Percentiles rank a stretch among this genome's conserved stretches.
phyloP scores from a whole-genome alignment of 345 rosid genomes.

The Populus nigra region DNA sequence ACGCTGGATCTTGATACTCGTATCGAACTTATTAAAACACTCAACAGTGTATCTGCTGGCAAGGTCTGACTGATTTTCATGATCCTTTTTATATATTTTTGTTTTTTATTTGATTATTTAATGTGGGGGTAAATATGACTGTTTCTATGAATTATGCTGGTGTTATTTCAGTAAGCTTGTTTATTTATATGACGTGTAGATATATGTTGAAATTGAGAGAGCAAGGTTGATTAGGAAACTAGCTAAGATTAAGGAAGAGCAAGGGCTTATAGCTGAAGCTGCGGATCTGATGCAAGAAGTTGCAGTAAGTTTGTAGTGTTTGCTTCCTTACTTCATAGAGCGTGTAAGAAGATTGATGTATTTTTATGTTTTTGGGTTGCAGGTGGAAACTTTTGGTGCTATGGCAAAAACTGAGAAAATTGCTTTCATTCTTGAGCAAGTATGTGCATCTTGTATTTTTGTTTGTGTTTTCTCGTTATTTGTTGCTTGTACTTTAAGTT shows the following conservation, averaged over 20 bases:
- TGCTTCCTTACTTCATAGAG: neutral
- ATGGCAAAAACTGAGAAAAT: slow-evolving; percentile 98
- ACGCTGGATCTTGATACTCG: slow-evolving; percentile 90
- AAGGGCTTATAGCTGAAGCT: slow-evolving; percentile 86
- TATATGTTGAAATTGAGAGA: slow-evolving; percentile 91
- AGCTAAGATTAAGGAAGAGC: slow-evolving; percentile 90
- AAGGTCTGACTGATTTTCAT: slow-evolving; percentile 56
- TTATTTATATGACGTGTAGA: slow-evolving; percentile 38
- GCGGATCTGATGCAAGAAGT: slow-evolving; percentile 99
- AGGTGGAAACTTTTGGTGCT: slow-evolving; percentile 98
- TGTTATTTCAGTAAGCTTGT: neutral
- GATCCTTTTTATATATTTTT: neutral
- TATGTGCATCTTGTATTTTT: slow-evolving; percentile 24
- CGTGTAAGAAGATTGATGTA: neutral
- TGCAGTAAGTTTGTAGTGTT: slow-evolving; percentile 54
- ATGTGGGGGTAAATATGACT: neutral
- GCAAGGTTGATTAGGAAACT: slow-evolving; percentile 85
- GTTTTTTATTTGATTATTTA: neutral
- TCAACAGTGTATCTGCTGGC: slow-evolving; percentile 83
- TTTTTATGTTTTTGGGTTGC: slow-evolving; percentile 19
- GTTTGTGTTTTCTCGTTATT: neutral
- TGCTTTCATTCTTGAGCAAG: slow-evolving; percentile 94
- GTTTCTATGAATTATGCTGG: neutral
- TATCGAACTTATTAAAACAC: slow-evolving; percentile 77
- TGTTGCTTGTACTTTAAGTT: neutral